phyloP scores from a whole-genome alignment of 1,284 basidiomycete species.

The Tilletia caries region DNA sequence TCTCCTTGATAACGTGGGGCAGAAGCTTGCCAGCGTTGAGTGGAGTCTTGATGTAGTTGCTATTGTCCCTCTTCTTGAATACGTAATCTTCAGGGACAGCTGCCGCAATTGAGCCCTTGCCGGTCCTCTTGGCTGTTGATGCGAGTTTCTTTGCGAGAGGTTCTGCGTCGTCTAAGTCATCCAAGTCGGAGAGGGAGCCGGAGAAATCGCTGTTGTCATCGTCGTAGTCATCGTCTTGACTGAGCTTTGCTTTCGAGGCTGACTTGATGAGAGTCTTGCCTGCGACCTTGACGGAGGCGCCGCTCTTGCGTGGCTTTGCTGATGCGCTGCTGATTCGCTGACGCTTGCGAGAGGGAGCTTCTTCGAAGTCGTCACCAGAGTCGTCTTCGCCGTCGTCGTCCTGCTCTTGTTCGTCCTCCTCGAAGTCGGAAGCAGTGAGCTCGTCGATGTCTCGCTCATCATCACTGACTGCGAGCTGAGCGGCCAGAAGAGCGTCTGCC shows the following conservation, averaged over 20 bases:
- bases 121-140: background rate
- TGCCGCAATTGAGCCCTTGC: background rate
- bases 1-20: background rate
- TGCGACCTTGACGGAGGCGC: no score
- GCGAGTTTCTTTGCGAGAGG: background rate
- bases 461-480: constrained; percentile 13
- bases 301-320: no score
- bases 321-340: constrained; percentile 20
- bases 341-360: constrained; percentile 3
- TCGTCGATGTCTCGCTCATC: constrained; percentile 25
- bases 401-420: constrained; percentile 2
- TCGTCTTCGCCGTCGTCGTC: constrained; percentile 21
- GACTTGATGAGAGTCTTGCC: no score
- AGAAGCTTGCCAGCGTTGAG: background rate
- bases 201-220: constrained; percentile 3
- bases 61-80: background rate
- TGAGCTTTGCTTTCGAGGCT: no score
- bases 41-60: constrained; percentile 10
- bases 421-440: background rate
- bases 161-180: constrained; percentile 3
- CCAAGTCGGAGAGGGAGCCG: constrained; percentile 13
- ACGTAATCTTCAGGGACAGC: background rate
- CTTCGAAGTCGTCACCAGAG: constrained; percentile 17
- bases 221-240: constrained; percentile 4
- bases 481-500: background rate